A percentile compares a stretch with the other conserved stretches of the same genome.
phyloP scores from a whole-genome alignment of 768 basidiomycete genomes.

The Hericium alpestre region DNA sequence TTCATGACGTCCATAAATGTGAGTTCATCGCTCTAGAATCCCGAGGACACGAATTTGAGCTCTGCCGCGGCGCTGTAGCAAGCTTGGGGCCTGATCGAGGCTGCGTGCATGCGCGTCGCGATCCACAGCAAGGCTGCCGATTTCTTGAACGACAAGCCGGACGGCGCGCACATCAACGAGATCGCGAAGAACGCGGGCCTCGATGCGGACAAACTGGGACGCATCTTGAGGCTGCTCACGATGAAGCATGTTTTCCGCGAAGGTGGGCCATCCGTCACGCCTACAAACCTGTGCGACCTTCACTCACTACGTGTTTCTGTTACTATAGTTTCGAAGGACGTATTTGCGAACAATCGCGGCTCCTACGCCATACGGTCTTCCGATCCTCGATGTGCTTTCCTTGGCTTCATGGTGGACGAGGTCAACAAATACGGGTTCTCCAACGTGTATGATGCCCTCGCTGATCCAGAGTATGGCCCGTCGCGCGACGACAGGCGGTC shows the following conservation, averaged over 20 bases:
- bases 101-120: constrained; percentile 25
- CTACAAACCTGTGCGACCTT: too few species aligned
- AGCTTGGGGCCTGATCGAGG: background rate
- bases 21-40: background rate
- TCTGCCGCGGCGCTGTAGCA: constrained; percentile 2
- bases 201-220: constrained; percentile 26
- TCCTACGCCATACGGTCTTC: constrained; percentile 19
- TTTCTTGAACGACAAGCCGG: constrained; percentile 23
- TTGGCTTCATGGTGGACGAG: background rate
- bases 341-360: constrained; percentile 26
- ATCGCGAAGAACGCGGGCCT: constrained; percentile 22
- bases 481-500: background rate
- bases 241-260: constrained; percentile 33
- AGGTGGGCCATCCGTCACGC: constrained; percentile 1
- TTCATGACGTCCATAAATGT: background rate
- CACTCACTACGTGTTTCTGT: too few species aligned
- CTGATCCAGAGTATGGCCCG: background rate
- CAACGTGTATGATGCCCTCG: background rate
- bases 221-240: constrained; percentile 30
- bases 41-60: background rate
- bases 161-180: constrained; percentile 27
- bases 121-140: constrained; percentile 28
- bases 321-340: constrained; percentile 18
- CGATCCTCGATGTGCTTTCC: constrained; percentile 2
- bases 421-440: background rate